Base-by-base conservation (phyloP, 1,139 yeast genomes). In the Suhomyces maxii region DNA sequence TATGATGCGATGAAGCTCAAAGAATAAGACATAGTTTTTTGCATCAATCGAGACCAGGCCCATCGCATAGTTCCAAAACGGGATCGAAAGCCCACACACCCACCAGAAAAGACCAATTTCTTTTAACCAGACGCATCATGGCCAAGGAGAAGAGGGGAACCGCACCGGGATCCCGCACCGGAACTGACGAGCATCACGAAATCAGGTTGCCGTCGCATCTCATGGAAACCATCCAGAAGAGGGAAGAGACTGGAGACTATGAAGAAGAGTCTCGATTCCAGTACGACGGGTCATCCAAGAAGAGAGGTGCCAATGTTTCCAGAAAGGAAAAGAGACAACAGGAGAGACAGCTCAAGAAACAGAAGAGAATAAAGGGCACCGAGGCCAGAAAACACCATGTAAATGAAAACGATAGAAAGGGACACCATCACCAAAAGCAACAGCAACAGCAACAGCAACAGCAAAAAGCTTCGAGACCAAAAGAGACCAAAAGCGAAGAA, bases 201-300 rank as follows among this genome's bases (percentile, higher is more conserved):
- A 83, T 86, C 42, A 75, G 83, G 49, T 69, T 88, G 26, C 96
- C 96, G 0, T 87, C 86, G 1, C 67, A 71, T 13, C 63, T 89
- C 34, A 62, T 88, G 42, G 93, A 87, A 53, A 84, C 83, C 59
- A 76, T 88, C 51, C 74, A 79, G 50, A 66, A 62, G 25, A 69
- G 63, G 14, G 80, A 74, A 18, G 76, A 71, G 12, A 65, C 60
- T 31, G 79, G 80, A 39, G 72, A 61, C 14, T 76, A 77, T 47
- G 69, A 68, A 25, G 69, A 67, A 18, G 77, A 74, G 45, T 73
- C 69, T 45, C 49, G 55, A 7, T 52, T 71, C 44, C 56, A 73
- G 34, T 59, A 58, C 44, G 56, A 57, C 31, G 31, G 31, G 31
- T 9, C 23, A 18, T 56, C 60, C 37, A 68, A 69, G 53, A 73